phyloP scores from a whole-genome alignment of 2,329 filamentous ascomycete species.

The Talaromyces pinophilus region DNA sequence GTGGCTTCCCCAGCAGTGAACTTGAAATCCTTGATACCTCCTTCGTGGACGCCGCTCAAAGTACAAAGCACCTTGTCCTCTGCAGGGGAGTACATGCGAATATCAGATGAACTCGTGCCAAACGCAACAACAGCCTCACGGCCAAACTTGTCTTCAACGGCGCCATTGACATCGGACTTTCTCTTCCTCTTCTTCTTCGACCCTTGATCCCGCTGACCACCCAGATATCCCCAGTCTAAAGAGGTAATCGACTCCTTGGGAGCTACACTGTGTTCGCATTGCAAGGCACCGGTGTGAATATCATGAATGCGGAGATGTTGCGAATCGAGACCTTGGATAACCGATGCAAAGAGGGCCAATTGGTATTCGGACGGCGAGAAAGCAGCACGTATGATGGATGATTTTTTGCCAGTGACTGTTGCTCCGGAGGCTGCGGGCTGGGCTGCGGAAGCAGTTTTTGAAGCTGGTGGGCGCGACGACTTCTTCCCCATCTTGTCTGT shows the following conservation, averaged over 20 bases:
- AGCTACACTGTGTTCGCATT: slow-evolving; percentile 52
- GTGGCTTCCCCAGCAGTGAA: slow-evolving; percentile 46
- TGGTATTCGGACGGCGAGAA: slow-evolving; percentile 55
- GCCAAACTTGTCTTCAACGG: slow-evolving; percentile 33
- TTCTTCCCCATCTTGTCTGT: slow-evolving; percentile 49
- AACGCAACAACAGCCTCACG: slow-evolving; percentile 49
- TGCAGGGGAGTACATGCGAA: slow-evolving; percentile 52
- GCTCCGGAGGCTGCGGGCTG: slow-evolving; percentile 40
- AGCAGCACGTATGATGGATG: slow-evolving; percentile 51
- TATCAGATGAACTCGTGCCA: slow-evolving; percentile 51
- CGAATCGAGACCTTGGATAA: slow-evolving; percentile 55
- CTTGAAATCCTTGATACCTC: slow-evolving; percentile 53
- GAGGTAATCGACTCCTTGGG: slow-evolving; percentile 52
- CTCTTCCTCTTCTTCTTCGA: slow-evolving; percentile 56
- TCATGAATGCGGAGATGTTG: slow-evolving; percentile 57
- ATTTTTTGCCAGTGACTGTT: slow-evolving; percentile 45
- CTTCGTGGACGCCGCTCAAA: slow-evolving; percentile 50
- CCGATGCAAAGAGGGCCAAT: slow-evolving; percentile 55
- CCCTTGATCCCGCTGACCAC: slow-evolving; percentile 40
- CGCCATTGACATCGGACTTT: slow-evolving; percentile 45
- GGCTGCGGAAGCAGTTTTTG: slow-evolving; percentile 49
- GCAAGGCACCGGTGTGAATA: slow-evolving; percentile 51
- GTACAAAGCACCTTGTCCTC: slow-evolving; percentile 51
- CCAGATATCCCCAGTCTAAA: slow-evolving; percentile 53
- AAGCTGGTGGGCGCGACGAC: slow-evolving; percentile 43